Conservation (phyloP, 2,329 filamentous ascomycete genomes). For the Teratosphaeria nubilosa region DNA sequence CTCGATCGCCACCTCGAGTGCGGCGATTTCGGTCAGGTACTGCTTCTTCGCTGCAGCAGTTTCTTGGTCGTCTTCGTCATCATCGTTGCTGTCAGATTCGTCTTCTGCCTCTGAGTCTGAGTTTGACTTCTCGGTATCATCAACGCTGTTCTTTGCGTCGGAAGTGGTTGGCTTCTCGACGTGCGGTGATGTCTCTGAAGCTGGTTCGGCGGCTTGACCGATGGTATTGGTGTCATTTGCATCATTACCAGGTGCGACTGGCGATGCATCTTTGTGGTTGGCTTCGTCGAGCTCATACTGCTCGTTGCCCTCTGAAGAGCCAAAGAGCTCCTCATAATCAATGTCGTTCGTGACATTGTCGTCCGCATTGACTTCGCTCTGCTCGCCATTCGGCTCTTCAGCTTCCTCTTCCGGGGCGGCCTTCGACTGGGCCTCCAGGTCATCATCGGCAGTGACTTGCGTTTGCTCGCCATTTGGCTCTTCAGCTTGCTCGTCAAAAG, state of each 20-base stretch:
- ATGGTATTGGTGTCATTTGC: not conserved
- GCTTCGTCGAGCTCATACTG: not conserved
- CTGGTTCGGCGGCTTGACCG: not conserved
- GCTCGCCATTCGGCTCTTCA: too few relatives aligned
- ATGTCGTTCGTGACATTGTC: not conserved
- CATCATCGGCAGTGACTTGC: not conserved
- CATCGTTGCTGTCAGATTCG: not conserved
- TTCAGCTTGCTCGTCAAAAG: not conserved
- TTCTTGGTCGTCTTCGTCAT: not conserved
- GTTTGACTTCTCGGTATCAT: not conserved
- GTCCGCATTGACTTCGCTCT: too few relatives aligned
- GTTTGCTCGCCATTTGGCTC: not conserved
- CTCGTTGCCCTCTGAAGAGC: not conserved
- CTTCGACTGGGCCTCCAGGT: not conserved
- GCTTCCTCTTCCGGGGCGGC: too few relatives aligned
- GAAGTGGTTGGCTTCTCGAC: not conserved
- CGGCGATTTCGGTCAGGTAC: not conserved
- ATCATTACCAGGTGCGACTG: not conserved
- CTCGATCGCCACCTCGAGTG: not conserved
- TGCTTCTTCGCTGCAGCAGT: not conserved
- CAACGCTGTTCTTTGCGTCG: not conserved
- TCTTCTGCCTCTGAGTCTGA: not conserved
- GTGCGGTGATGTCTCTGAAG: not conserved
- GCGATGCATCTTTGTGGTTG: not conserved
- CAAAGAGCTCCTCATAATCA: not conserved